Base-by-base conservation (phyloP, 2,329 filamentous ascomycete genomes). In the Pyrenophora tritici-repentis region DNA sequence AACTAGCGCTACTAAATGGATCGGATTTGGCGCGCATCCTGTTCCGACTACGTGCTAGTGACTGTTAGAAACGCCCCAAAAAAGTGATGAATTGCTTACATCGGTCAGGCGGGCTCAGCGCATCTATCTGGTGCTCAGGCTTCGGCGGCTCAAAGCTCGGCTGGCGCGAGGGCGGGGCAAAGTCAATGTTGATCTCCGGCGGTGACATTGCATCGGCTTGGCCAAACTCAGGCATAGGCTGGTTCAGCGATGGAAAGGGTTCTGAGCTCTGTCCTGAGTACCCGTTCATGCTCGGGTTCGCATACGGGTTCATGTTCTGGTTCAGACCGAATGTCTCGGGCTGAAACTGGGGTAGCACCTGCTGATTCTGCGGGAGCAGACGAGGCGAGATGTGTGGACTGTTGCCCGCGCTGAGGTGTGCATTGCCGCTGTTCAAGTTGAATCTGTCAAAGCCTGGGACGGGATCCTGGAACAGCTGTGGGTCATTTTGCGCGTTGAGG, bases 161-260 rank as follows among this genome's bases (percentile, higher is more conserved):
- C 64, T 84, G 84, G 50, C 83, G 78, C 44, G 88, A 84, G 7
- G 86, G 86, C 18, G 92, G 92, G 13, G 91, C 92, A 72, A 90
- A 91, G 70, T 96, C 90, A 63, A 97, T 94, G 68, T 94, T 96
- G 74, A 97, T 97, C 43, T 92, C 90, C 0, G 92, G 92, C n/a
- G 92, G 90, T 3, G 88, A 88, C 87, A 96, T 94, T 61, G 89
- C 83, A 42, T 86, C 84, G 38, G 83, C 85, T 68, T 83, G 86
- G 5, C 85, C 83, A 69, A 89, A 83, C 50, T 92, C 88, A 24
- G 75, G 71, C 18, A 75, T 75, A 76, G 50, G 77, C 32, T 79
- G 75, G 58, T 79, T 77, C 55, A 80, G 72, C 44, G 79, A 73
- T 3, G 78, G 76, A 47, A 80, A 80, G 3, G 76, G 67, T 57